These are phyloP conservation scores for Talaromyces proteolyticus DNA, from an alignment of 495 filamentous ascomycete genomes.

Conservation along the genomic window DNA sequence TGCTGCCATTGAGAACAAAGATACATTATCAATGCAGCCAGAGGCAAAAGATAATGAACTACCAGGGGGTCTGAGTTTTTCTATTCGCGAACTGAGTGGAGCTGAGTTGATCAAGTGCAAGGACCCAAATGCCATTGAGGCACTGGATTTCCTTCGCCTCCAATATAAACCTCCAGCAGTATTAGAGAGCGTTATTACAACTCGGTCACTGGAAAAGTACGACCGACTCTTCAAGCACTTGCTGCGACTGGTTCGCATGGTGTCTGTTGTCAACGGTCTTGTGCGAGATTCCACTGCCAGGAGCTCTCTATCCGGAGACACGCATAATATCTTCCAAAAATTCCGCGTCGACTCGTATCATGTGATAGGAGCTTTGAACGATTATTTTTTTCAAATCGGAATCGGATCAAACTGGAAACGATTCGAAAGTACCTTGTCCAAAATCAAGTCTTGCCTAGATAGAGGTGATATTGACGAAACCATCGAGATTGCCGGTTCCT, in stretches of 20 bases:
- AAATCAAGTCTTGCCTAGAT: conserved; percentile 53
- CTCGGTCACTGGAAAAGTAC: conserved; percentile 63
- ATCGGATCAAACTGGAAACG: conserved; percentile 63
- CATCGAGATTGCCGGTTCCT: conserved; percentile 46
- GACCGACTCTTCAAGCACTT: conserved; percentile 77
- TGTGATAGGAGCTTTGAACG: conserved; percentile 61
- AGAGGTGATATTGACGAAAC: conserved; percentile 37
- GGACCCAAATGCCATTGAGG: conserved; percentile 73
- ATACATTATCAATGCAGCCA: conserved; percentile 6
- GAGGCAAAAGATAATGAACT: conserved; percentile 44
- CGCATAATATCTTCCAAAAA: conserved; percentile 43
- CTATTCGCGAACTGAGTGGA: conserved; percentile 70
- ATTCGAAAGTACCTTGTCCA: conserved; percentile 60
- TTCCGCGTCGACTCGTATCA: conserved; percentile 75
- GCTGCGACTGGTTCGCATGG: conserved; percentile 72
- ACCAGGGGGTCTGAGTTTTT: conserved; percentile 80
- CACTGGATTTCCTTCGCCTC: conserved; percentile 83
- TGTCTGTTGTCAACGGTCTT: conserved; percentile 68
- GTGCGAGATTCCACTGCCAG: conserved; percentile 51
- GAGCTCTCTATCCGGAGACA: conserved; percentile 26
- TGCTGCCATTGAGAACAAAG: conserved; percentile 13
- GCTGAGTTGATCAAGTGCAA: conserved; percentile 73
- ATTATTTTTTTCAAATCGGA: conserved; percentile 73
- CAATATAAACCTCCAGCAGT: conserved; percentile 75
- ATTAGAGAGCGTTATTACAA: conserved; percentile 67